These are phyloP conservation scores for Didymella segeticola DNA, from an alignment of 2,329 filamentous ascomycete genomes.

Conservation along the genomic window DNA sequence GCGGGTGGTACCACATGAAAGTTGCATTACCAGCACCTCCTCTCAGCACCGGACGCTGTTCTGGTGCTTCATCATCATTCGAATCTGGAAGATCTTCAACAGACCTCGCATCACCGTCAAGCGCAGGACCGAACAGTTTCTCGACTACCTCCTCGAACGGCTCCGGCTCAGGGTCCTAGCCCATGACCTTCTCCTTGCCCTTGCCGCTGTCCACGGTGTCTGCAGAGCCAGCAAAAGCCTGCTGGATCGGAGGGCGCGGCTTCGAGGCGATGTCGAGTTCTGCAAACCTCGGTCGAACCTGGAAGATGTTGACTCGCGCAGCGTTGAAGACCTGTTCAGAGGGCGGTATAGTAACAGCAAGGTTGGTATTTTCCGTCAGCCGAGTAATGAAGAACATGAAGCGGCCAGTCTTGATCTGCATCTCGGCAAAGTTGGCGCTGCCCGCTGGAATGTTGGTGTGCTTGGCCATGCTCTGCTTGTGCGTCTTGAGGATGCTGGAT, in stretches of 20 bases:
- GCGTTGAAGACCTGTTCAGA: conserved; percentile 92
- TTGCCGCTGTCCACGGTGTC: conserved; percentile 34
- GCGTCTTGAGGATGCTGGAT: conserved; percentile 97
- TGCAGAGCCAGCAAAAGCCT: conserved; percentile 45
- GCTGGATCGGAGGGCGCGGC: conserved; percentile 45
- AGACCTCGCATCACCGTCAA: background rate
- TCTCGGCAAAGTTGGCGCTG: conserved; percentile 79
- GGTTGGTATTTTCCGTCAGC: conserved; percentile 96
- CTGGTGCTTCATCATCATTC: background rate
- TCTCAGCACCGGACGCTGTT: background rate
- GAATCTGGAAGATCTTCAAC: background rate
- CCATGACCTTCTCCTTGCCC: conserved; percentile 25
- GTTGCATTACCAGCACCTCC: background rate
- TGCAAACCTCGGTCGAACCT: conserved; percentile 83
- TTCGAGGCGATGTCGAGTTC: conserved; percentile 60
- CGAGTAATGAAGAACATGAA: conserved; percentile 96
- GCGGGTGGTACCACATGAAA: background rate
- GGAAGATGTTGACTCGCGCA: conserved; percentile 86
- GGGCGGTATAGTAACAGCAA: conserved; percentile 88
- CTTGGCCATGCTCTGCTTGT: conserved; percentile 81
- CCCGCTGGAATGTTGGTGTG: conserved; percentile 83
- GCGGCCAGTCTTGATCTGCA: conserved; percentile 78
- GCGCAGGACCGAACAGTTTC: background rate
- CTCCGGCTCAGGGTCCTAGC: background rate
- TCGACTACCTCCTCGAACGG: background rate